Evolutionary conservation across 306 rosid species (phyloP).

Genomic region (Castanospermum australe): DNA sequence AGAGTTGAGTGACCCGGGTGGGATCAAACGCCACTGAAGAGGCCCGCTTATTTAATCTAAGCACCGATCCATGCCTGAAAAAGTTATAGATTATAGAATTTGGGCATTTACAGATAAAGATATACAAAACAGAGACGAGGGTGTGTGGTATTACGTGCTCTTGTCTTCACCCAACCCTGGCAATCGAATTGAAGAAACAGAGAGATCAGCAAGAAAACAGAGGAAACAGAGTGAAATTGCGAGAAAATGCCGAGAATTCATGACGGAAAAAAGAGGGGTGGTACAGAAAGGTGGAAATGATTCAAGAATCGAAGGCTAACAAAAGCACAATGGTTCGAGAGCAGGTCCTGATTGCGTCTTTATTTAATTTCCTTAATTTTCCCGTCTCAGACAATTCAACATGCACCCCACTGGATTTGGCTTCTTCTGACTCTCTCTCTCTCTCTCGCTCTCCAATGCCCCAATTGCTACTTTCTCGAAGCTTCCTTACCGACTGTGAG

Average conservation of each 20-base stretch:
- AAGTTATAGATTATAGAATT: neutral
- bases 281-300: neutral
- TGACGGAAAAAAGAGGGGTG: neutral
- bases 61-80: slow-evolving; percentile 58
- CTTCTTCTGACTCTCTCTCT: neutral
- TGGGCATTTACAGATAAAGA: neutral
- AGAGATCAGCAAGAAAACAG: slow-evolving; percentile 43
- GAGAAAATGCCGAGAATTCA: slow-evolving; percentile 43
- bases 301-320: neutral
- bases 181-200: slow-evolving; percentile 51
- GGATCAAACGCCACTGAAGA: slow-evolving; percentile 69
- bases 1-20: slow-evolving; percentile 76
- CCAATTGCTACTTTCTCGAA: slow-evolving; percentile 20
- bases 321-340: neutral
- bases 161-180: slow-evolving; percentile 35
- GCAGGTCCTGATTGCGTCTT: no score
- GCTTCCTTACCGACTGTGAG: no score
- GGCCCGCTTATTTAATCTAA: slow-evolving; percentile 40
- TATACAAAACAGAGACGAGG: neutral
- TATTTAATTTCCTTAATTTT: neutral
- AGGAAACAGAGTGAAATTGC: slow-evolving; percentile 39
- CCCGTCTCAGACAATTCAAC: neutral
- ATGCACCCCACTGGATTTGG: slow-evolving; percentile 25
- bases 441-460: neutral
- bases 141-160: slow-evolving; percentile 31